These are phyloP conservation scores for Mucor plumbeus DNA, from an alignment of 371 early-diverging fungal genomes.

Conservation along the genomic window DNA sequence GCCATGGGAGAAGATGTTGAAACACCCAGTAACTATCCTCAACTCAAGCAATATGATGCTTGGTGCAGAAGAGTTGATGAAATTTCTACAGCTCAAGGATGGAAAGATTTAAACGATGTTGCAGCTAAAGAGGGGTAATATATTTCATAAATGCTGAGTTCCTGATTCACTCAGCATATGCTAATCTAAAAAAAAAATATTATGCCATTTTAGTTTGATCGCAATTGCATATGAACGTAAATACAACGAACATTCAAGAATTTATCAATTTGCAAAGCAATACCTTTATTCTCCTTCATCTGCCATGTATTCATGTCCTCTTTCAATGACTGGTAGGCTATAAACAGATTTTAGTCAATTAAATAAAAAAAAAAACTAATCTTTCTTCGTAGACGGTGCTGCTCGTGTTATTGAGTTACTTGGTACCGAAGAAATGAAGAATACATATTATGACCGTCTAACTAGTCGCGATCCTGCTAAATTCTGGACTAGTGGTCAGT, in stretches of 20 bases:
- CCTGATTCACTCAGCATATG: not conserved
- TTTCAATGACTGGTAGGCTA: slow-evolving; percentile 67
- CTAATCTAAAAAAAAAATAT: not conserved
- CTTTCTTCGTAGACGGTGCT: slow-evolving; percentile 56
- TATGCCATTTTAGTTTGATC: slow-evolving; percentile 40
- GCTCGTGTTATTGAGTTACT: slow-evolving; percentile 63
- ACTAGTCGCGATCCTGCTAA: slow-evolving; percentile 59
- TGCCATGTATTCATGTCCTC: slow-evolving; percentile 67
- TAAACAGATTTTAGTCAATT: not conserved
- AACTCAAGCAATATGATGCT: slow-evolving; percentile 69
- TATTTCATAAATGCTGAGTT: not conserved
- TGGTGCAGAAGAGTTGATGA: slow-evolving; percentile 73
- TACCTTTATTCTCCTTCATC: slow-evolving; percentile 63
- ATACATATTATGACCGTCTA: slow-evolving; percentile 44
- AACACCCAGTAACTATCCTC: slow-evolving; percentile 57
- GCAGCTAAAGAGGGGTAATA: slow-evolving; percentile 64
- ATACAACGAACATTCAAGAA: slow-evolving; percentile 54
- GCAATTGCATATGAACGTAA: slow-evolving; percentile 69
- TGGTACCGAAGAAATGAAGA: slow-evolving; percentile 59
- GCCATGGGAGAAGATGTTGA: slow-evolving; percentile 46
- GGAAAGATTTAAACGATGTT: slow-evolving; percentile 63
- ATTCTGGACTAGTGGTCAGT: slow-evolving; percentile 74
- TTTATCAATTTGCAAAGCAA: slow-evolving; percentile 72
- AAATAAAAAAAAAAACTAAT: not conserved
- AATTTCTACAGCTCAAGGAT: slow-evolving; percentile 59